Evolutionary conservation across 2,329 filamentous ascomycete genomes (phyloP), one percentile per base, ranked within the genome.

Genomic region (Meredithiella fracta): DNA sequence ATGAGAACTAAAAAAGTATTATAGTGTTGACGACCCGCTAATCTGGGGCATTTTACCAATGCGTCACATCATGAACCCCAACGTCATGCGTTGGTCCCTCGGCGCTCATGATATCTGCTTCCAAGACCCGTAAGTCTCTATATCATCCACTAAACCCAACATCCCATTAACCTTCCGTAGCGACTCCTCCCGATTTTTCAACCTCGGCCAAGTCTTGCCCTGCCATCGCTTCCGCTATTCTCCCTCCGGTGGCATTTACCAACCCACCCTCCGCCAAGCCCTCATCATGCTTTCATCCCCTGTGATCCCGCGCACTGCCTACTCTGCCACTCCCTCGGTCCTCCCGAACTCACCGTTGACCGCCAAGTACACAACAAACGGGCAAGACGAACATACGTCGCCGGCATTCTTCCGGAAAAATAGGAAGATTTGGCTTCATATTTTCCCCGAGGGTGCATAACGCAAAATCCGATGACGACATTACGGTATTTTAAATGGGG

Each of bases 401-500:
- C 88, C 89, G 1, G 82, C 87, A 1, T 77, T 81, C 51, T 90
- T 85, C 66, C 67, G 78, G 1, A 75, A 70, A 60, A 82, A 88
- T 63, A 80, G 79, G 49, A 77, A 86, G 67, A 79, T 80, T 47
- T 98, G 92, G 92, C 73, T 98, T 3, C 92, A 98, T 68, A 84
- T 97, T 55, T 97, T 97, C 67, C 92, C 92, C 11, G 92, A 98
- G 92, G 89, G 51, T 88, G 86, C 67, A 88, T 95, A 49, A 90
- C 97, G 68, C 92, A 98, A 70, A 82, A 88, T 61, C 78, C 84
- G 1, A 73, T 81, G 44, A 80, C 82, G 63, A 80, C 83, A 6
- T 83, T 97, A 74, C 85, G 92, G 29, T 98, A 98, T 70, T 97
- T 97, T 78, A 96, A 95, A 72, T 98, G 92, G 92, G 92, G 92